Conservation (phyloP, 2,329 filamentous ascomycete species). For the Neonectria neomacrospora region DNA sequence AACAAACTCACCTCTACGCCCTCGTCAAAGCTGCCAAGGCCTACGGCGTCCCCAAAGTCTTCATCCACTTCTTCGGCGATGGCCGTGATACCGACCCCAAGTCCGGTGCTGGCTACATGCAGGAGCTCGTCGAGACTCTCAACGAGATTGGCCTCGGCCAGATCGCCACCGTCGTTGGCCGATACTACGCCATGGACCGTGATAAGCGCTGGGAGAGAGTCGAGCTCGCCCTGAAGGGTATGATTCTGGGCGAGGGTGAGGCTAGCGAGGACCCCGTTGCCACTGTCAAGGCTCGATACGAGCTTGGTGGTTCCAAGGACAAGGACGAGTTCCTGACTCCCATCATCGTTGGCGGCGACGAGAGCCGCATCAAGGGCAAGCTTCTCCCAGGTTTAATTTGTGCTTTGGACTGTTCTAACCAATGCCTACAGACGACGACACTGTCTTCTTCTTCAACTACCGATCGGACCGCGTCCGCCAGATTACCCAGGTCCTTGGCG, state of each 20-base stretch:
- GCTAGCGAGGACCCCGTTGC: constrained; percentile 84
- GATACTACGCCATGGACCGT: constrained; percentile 99
- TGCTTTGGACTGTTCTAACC: constrained; percentile 18
- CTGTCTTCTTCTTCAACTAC: constrained; percentile 99
- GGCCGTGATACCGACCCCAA: constrained; percentile 98
- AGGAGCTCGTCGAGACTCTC: constrained; percentile 82
- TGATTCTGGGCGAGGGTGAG: constrained; percentile 89
- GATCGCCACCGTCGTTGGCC: constrained; percentile 91
- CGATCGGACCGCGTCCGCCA: constrained; percentile 97
- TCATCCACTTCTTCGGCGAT: constrained; percentile 99
- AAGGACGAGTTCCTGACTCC: constrained; percentile 98
- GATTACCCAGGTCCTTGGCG: constrained; percentile 92
- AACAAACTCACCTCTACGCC: constrained; percentile 91
- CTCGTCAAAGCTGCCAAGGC: constrained; percentile 92
- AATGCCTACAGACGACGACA: constrained; percentile 76
- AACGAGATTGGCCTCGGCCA: constrained; percentile 89
- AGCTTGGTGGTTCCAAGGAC: constrained; percentile 73
- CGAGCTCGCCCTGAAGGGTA: constrained; percentile 87
- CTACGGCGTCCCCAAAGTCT: constrained; percentile 87
- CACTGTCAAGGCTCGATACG: constrained; percentile 88
- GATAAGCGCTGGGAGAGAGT: constrained; percentile 99
- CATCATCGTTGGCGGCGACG: constrained; percentile 91
- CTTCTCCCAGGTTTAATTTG: not conserved
- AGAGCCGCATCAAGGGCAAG: constrained; percentile 84
- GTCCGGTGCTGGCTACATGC: constrained; percentile 87